A percentile compares a stretch with the other conserved stretches of the same genome.
Conservation (phyloP, 805 yeast genomes). For the Yarrowia yakushimensis region DNA sequence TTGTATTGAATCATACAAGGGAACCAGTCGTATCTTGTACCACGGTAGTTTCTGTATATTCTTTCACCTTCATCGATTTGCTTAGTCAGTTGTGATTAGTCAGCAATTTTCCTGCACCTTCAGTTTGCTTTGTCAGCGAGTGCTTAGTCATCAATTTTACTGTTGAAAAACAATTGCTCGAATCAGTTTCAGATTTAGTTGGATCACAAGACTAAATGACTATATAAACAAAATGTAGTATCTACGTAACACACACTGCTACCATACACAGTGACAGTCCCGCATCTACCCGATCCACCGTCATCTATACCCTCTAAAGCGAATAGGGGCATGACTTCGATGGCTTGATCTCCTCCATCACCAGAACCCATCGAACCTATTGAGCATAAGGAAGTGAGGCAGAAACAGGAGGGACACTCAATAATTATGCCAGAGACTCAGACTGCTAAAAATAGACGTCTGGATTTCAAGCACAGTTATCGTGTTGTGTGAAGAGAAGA, state of each 20-base stretch:
- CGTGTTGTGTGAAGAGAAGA: not conserved
- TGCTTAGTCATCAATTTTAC: no score
- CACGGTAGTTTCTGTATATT: no score
- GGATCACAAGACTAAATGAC: not conserved
- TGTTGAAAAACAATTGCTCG: no score
- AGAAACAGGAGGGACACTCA: slow-evolving; percentile 37
- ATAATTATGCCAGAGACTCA: not conserved
- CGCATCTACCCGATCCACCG: slow-evolving; percentile 26
- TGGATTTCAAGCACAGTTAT: not conserved
- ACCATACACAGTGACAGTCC: slow-evolving; percentile 30
- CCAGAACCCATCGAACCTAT: slow-evolving; percentile 38
- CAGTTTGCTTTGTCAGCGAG: no score
- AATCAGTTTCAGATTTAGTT: no score
- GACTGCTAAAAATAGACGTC: not conserved
- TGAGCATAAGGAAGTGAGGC: slow-evolving; percentile 35
- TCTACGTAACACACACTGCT: slow-evolving; percentile 26
- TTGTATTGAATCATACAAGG: no score
- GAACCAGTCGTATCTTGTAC: no score
- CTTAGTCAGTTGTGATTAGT: no score
- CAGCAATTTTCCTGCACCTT: no score
- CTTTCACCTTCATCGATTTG: no score
- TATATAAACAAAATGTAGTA: slow-evolving; percentile 6
- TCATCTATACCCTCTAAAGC: slow-evolving; percentile 31
- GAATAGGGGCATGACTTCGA: slow-evolving; percentile 11
- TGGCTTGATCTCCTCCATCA: slow-evolving; percentile 39